phyloP scores from a whole-genome alignment of 768 basidiomycete genomes.

The Dioszegia aurantiaca region DNA sequence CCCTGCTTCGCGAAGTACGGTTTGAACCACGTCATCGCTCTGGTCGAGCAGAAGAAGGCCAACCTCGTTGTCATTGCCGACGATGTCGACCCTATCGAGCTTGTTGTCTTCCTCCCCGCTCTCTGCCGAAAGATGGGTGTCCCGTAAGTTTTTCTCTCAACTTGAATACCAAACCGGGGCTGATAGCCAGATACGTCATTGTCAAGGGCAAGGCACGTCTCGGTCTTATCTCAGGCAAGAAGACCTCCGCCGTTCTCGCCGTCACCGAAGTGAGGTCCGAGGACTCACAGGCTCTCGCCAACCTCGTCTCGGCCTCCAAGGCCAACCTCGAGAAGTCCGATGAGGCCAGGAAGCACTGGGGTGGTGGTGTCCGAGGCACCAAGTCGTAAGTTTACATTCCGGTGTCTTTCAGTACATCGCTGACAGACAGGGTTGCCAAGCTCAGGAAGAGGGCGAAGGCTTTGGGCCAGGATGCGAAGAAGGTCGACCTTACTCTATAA shows the following conservation, averaged over 20 bases:
- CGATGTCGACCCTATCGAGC: conserved; percentile 93
- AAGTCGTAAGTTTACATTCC: conserved; percentile 56
- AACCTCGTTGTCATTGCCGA: conserved; percentile 92
- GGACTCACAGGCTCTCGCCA: conserved; percentile 88
- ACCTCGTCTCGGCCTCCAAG: conserved; percentile 87
- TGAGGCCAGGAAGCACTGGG: conserved; percentile 86
- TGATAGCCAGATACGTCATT: conserved; percentile 68
- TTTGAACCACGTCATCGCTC: conserved; percentile 92
- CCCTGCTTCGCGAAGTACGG: conserved; percentile 94
- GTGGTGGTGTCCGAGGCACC: conserved; percentile 91
- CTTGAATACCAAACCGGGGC: too few species aligned
- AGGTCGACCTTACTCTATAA: conserved; percentile 53
- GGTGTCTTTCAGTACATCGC: conserved; percentile 8
- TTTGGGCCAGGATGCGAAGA: conserved; percentile 59
- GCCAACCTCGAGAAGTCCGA: conserved; percentile 95
- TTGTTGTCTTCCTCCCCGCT: conserved; percentile 96
- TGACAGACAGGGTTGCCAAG: conserved; percentile 69
- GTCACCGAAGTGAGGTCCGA: conserved; percentile 93
- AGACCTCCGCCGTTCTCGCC: conserved; percentile 87
- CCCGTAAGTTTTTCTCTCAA: conserved; percentile 54
- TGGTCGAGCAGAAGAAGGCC: conserved; percentile 94
- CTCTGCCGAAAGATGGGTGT: conserved; percentile 99
- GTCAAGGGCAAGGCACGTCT: conserved; percentile 98
- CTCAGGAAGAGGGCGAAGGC: conserved; percentile 92
- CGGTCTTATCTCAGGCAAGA: conserved; percentile 91